A percentile compares a stretch with the other conserved stretches of the same genome.
These are phyloP conservation scores for Gypsophila paniculata DNA, from an alignment of 179 eudicot genomes.

Conservation along the genomic window DNA sequence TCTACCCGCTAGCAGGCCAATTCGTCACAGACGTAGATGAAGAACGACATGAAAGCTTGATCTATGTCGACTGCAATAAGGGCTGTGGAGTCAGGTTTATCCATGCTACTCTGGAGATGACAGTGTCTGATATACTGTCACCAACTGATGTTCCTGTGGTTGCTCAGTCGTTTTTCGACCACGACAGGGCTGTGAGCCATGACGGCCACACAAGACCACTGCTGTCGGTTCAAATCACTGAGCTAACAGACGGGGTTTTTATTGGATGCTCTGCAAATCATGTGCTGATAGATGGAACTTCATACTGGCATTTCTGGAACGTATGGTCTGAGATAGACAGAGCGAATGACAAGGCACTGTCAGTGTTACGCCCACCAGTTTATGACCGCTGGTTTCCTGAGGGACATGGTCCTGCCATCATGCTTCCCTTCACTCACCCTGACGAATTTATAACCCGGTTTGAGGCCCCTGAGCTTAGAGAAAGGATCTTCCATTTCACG, in stretches of 20 bases:
- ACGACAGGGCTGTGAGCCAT: slow-evolving; percentile 21
- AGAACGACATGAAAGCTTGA: not conserved
- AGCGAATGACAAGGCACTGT: not conserved
- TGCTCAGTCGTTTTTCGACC: slow-evolving; percentile 23
- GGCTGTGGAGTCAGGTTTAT: slow-evolving; percentile 25
- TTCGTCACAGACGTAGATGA: slow-evolving; percentile 16
- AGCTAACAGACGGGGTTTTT: slow-evolving; percentile 26
- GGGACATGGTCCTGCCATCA: slow-evolving; percentile 1
- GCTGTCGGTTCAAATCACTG: slow-evolving; percentile 26
- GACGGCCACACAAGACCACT: slow-evolving; percentile 22
- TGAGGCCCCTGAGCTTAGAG: slow-evolving; percentile 17
- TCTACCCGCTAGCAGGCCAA: slow-evolving; percentile 23
- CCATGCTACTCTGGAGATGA: slow-evolving; percentile 20
- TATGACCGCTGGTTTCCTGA: slow-evolving; percentile 21
- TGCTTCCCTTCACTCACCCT: slow-evolving; percentile 19
- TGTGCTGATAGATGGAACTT: slow-evolving; percentile 20
- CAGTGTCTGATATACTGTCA: slow-evolving; percentile 17
- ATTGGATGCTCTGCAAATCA: slow-evolving; percentile 22
- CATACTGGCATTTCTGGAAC: slow-evolving; percentile 30
- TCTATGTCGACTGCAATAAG: slow-evolving; percentile 22
- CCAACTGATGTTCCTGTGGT: slow-evolving; percentile 20
- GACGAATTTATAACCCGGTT: slow-evolving; percentile 24
- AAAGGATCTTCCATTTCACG: slow-evolving; percentile 26
- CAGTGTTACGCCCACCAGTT: not conserved
- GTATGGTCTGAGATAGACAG: slow-evolving; percentile 25